Conservation (phyloP, 768 basidiomycete genomes). For the Mycena albidolilacea region DNA sequence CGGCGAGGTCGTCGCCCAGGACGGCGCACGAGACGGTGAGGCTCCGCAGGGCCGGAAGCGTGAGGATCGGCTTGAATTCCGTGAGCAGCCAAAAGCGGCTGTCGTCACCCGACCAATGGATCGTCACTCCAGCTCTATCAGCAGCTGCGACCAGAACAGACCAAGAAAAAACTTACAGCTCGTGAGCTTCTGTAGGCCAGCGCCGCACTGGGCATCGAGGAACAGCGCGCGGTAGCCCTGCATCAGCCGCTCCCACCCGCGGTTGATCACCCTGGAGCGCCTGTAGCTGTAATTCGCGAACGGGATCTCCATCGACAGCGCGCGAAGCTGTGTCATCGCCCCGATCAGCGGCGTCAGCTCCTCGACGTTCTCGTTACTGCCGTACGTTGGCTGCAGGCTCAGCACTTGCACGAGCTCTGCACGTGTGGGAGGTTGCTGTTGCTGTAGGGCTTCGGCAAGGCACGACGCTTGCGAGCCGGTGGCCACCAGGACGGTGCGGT, state of each 20-base stretch:
- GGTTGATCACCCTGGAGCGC: neutral
- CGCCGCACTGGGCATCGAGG: conserved; percentile 13
- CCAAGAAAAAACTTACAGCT: conserved; percentile 21
- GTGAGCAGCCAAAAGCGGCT: conserved; percentile 14
- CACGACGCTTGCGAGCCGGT: too few species aligned
- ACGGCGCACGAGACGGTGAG: too few species aligned
- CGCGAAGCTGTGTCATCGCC: conserved; percentile 24
- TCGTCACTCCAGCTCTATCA: conserved; percentile 20
- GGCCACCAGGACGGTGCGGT: too few species aligned
- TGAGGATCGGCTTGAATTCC: conserved; percentile 18
- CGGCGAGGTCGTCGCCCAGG: neutral
- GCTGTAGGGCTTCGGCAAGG: too few species aligned
- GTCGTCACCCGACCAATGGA: conserved; percentile 16
- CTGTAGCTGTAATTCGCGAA: conserved; percentile 16
- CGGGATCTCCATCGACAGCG: conserved; percentile 23
- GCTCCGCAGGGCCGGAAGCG: neutral
- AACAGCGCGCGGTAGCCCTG: conserved; percentile 19
- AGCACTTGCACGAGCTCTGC: conserved; percentile 2
- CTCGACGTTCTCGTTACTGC: conserved; percentile 3
- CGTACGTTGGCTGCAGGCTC: conserved; percentile 6
- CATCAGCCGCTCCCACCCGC: conserved; percentile 16
- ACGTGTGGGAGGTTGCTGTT: too few species aligned
- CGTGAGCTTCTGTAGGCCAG: conserved; percentile 17
- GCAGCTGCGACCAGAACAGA: conserved; percentile 17
- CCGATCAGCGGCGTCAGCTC: conserved; percentile 15